Evolutionary conservation across 2,329 filamentous ascomycete species (phyloP).

Genomic region (Botrytis squamosa): DNA sequence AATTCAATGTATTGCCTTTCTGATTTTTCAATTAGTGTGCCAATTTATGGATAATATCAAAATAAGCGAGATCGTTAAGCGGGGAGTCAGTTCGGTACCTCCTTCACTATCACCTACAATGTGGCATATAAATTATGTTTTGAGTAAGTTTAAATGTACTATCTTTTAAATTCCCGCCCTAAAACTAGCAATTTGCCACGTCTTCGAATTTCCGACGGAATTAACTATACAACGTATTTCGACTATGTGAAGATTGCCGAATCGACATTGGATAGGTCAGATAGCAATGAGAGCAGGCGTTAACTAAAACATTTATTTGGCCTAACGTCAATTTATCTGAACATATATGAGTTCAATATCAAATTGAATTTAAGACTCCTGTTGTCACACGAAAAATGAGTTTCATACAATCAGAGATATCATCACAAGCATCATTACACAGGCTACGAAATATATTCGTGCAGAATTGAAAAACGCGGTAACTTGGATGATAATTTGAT

Average conservation of each 20-base stretch:
- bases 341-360: neutral
- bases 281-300: neutral
- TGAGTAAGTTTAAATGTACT: too few relatives aligned
- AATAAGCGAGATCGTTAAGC: too few relatives aligned
- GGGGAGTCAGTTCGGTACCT: too few relatives aligned
- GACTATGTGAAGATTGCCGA: neutral
- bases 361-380: neutral
- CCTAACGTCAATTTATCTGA: too few relatives aligned
- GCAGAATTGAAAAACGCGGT: neutral
- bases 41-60: too few relatives aligned
- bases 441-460: neutral
- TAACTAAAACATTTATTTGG: neutral
- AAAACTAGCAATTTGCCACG: too few relatives aligned
- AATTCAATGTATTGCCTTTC: too few relatives aligned
- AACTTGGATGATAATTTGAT: fast-evolving
- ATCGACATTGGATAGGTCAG: neutral
- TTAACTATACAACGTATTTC: too few relatives aligned
- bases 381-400: neutral
- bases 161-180: fast-evolving
- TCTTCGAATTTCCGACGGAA: too few relatives aligned
- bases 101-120: too few relatives aligned
- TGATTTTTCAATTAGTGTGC: too few relatives aligned
- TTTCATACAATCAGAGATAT: neutral
- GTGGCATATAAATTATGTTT: too few relatives aligned
- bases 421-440: neutral